A percentile compares a stretch with the other conserved stretches of the same genome.
Conservation (phyloP, 495 filamentous ascomycete species). For the Wilcoxina mikolae region DNA sequence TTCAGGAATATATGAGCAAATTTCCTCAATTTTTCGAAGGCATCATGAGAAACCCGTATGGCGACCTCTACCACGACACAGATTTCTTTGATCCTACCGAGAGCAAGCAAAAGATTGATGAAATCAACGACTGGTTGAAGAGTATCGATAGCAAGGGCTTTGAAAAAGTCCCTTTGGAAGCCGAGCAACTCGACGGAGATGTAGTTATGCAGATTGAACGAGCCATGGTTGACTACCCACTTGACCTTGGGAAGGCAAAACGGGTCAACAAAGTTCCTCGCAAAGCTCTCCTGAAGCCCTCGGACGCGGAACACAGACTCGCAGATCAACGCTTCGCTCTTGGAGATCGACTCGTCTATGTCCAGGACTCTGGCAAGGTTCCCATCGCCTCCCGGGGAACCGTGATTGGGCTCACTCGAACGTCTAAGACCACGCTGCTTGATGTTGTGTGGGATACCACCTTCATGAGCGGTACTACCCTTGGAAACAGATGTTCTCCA, state of each 20-base stretch:
- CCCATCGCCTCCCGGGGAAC: slow-evolving; percentile 86
- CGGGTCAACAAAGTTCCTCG: slow-evolving; percentile 66
- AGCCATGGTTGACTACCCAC: slow-evolving; percentile 47
- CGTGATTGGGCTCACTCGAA: slow-evolving; percentile 79
- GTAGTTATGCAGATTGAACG: slow-evolving; percentile 67
- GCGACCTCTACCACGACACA: slow-evolving; percentile 59
- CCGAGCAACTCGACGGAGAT: slow-evolving; percentile 86
- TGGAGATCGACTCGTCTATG: slow-evolving; percentile 85
- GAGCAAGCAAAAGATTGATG: slow-evolving; percentile 51
- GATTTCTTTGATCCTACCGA: slow-evolving; percentile 67
- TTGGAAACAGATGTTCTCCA: slow-evolving; percentile 79
- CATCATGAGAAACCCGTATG: slow-evolving; percentile 60
- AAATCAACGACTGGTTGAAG: slow-evolving; percentile 86
- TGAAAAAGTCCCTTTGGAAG: slow-evolving; percentile 83
- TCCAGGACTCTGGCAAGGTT: slow-evolving; percentile 83
- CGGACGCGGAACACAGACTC: slow-evolving; percentile 80
- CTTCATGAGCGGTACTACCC: slow-evolving; percentile 89
- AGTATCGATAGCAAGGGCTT: slow-evolving; percentile 76
- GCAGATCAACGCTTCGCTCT: slow-evolving; percentile 70
- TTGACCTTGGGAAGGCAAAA: slow-evolving; percentile 25
- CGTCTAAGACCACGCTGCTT: slow-evolving; percentile 60
- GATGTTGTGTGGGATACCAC: slow-evolving; percentile 86
- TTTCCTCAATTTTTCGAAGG: slow-evolving; percentile 92
- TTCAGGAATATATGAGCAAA: slow-evolving; percentile 75
- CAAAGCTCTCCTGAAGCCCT: slow-evolving; percentile 72